Evolutionary conservation across 352 stramenopile genomes (phyloP).

Genomic region (Pythium brachiatum): DNA sequence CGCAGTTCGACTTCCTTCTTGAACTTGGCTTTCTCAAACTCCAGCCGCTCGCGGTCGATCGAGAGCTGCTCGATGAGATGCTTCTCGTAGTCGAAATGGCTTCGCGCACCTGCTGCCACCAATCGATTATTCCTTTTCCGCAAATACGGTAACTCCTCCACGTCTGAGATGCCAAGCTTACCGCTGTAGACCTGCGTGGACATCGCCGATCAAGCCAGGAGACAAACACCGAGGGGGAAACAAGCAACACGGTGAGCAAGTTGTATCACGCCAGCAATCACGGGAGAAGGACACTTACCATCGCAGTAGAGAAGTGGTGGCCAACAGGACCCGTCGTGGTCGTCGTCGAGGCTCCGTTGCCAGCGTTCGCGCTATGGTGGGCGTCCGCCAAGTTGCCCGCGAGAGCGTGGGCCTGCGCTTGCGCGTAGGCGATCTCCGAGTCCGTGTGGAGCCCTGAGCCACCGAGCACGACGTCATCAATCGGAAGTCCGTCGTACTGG

Average conservation of each 20-base stretch:
- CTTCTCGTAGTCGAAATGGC: conserved; percentile 74
- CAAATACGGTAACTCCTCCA: conserved; percentile 27
- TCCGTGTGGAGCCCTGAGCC: conserved; percentile 48
- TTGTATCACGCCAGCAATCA: not conserved
- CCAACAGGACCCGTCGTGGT: not conserved
- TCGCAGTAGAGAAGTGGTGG: conserved; percentile 34
- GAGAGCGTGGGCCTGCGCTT: conserved; percentile 43
- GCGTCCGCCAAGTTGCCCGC: conserved; percentile 31
- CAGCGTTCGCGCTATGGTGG: conserved; percentile 25
- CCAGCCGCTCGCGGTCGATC: conserved; percentile 65
- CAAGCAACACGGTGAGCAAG: not conserved
- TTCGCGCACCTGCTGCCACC: conserved; percentile 29
- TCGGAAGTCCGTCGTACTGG: conserved; percentile 60
- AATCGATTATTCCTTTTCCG: conserved; percentile 36
- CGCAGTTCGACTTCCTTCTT: conserved; percentile 74
- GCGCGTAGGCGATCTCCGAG: conserved; percentile 57
- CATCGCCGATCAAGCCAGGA: conserved; percentile 6
- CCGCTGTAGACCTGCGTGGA: conserved; percentile 29
- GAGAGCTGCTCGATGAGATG: conserved; percentile 68
- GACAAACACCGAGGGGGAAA: not conserved
- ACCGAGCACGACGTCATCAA: conserved; percentile 70
- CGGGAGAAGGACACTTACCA: conserved; percentile 33
- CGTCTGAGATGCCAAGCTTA: conserved; percentile 29
- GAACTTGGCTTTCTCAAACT: conserved; percentile 71
- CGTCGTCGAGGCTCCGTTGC: conserved; percentile 5